Evolutionary conservation across 305 asterid species (phyloP).

Genomic region (Fraxinus dipetala): DNA sequence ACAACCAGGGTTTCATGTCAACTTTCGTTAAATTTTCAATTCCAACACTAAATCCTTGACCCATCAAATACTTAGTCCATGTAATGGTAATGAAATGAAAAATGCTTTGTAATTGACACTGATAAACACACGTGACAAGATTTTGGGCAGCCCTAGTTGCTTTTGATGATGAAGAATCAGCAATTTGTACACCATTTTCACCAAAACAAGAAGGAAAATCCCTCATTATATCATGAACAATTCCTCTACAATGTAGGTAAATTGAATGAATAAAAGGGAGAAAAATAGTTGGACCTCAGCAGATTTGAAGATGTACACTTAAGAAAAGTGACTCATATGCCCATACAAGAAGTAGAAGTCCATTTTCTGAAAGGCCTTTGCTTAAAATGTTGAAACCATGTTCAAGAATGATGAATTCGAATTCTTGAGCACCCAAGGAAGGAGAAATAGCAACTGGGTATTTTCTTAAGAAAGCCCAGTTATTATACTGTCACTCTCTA

Average conservation of each 20-base stretch:
- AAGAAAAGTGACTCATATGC: neutral
- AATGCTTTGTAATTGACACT: slow-evolving; percentile 33
- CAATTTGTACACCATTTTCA: slow-evolving; percentile 56
- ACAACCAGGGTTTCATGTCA: slow-evolving; percentile 70
- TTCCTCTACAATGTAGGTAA: neutral
- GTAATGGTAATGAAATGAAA: slow-evolving; percentile 54
- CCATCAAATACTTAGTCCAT: slow-evolving; percentile 63
- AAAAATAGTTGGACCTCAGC: neutral
- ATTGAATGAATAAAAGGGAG: neutral
- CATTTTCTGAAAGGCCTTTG: neutral
- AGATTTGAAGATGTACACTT: neutral
- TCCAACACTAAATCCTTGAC: slow-evolving; percentile 49
- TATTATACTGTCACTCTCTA: neutral
- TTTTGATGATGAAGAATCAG: slow-evolving; percentile 39
- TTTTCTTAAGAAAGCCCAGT: neutral
- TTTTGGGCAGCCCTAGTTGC: slow-evolving; percentile 46
- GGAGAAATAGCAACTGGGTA: neutral
- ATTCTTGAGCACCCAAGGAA: neutral
- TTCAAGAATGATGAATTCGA: neutral
- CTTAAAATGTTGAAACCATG: neutral
- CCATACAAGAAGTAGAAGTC: neutral
- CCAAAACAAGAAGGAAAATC: slow-evolving; percentile 73
- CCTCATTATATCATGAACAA: slow-evolving; percentile 36
- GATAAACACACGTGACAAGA: slow-evolving; percentile 53
- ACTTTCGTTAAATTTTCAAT: slow-evolving; percentile 41